These are phyloP conservation scores for Blastosporella zonata DNA, from an alignment of 1,284 basidiomycete genomes.

Conservation along the genomic window DNA sequence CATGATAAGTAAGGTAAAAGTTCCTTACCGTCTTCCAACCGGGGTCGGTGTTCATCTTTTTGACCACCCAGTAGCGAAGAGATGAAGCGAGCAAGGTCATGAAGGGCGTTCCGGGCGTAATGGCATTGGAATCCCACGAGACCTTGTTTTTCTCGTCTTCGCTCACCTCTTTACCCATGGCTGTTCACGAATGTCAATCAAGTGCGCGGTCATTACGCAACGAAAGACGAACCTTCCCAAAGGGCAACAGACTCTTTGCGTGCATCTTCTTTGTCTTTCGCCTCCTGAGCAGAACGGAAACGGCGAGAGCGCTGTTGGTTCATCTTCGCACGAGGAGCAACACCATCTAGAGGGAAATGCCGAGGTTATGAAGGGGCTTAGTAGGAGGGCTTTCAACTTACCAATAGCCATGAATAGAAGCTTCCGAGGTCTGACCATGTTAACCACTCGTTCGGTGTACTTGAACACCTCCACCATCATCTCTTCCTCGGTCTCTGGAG, in stretches of 20 bases:
- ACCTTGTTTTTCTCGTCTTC: slow-evolving; percentile 86
- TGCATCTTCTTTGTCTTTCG: slow-evolving; percentile 90
- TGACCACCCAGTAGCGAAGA: slow-evolving; percentile 93
- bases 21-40: slow-evolving; percentile 87
- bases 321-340: slow-evolving; percentile 99
- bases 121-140: slow-evolving; percentile 97
- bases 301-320: slow-evolving; percentile 97
- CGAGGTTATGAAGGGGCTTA: neutral
- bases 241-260: slow-evolving; percentile 76
- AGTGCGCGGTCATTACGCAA: neutral
- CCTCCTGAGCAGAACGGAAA: slow-evolving; percentile 94
- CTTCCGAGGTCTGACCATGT: slow-evolving; percentile 94
- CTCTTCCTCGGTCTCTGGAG: slow-evolving; percentile 96
- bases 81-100: slow-evolving; percentile 92
- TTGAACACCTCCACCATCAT: slow-evolving; percentile 99
- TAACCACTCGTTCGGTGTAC: slow-evolving; percentile 97
- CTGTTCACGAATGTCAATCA: slow-evolving; percentile 34
- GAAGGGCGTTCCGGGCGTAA: slow-evolving; percentile 98
- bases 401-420: slow-evolving; percentile 98
- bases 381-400: slow-evolving; percentile 27
- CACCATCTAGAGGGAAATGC: slow-evolving; percentile 66
- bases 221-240: slow-evolving; percentile 70
- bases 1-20: slow-evolving; percentile 1
- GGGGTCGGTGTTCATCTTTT: slow-evolving; percentile 93
- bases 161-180: slow-evolving; percentile 86